phyloP scores from a whole-genome alignment of 1,139 yeast genomes.

The Zygosaccharomyces sapae region DNA sequence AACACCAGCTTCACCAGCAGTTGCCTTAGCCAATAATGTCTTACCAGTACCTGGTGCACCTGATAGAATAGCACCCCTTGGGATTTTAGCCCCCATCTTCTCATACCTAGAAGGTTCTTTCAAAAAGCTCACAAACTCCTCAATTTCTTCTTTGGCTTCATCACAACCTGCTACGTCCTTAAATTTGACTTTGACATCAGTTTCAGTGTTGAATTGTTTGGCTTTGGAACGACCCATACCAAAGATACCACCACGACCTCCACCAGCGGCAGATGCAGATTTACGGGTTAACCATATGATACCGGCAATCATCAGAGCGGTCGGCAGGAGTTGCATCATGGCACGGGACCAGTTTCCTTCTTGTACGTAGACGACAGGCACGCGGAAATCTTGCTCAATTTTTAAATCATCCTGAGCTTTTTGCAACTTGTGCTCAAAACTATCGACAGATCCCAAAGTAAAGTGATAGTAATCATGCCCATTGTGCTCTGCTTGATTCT shows the following conservation, averaged over 20 bases:
- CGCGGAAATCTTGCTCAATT: slow-evolving; percentile 54
- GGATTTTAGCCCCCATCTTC: slow-evolving; percentile 74
- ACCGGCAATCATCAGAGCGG: slow-evolving; percentile 66
- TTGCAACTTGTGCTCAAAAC: slow-evolving; percentile 65
- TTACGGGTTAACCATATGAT: slow-evolving; percentile 63
- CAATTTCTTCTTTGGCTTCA: slow-evolving; percentile 78
- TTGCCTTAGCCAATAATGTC: slow-evolving; percentile 73
- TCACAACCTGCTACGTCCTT: slow-evolving; percentile 82
- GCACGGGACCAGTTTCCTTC: slow-evolving; percentile 55
- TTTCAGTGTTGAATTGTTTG: slow-evolving; percentile 64
- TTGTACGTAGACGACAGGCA: slow-evolving; percentile 63
- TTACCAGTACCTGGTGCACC: slow-evolving; percentile 92
- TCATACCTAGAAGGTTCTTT: slow-evolving; percentile 72
- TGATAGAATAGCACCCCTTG: slow-evolving; percentile 76
- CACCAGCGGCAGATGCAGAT: slow-evolving; percentile 48
- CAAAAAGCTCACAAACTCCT: slow-evolving; percentile 78
- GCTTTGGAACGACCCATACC: slow-evolving; percentile 67
- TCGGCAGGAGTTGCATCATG: slow-evolving; percentile 61
- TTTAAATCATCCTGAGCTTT: slow-evolving; percentile 57
- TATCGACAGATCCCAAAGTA: slow-evolving; percentile 70
- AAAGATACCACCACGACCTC: slow-evolving; percentile 57
- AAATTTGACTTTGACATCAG: slow-evolving; percentile 65
- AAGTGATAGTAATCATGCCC: slow-evolving; percentile 50
- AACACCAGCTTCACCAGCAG: slow-evolving; percentile 83
- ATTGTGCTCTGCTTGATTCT: slow-evolving; percentile 41